Base-by-base conservation (phyloP, 805 yeast genomes). In the Pichia scutulata region DNA sequence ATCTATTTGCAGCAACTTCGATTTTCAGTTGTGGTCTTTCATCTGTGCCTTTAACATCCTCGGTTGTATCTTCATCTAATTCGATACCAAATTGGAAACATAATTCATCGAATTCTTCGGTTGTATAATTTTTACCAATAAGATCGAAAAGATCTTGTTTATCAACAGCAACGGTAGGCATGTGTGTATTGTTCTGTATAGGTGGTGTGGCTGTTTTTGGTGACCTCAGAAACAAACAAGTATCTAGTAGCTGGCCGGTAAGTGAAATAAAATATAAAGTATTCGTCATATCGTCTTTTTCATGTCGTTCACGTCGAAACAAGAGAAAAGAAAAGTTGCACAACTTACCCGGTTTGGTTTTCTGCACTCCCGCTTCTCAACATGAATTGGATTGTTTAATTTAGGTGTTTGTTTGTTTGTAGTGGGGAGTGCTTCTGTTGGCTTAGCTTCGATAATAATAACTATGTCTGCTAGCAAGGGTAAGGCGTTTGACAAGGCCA, bases 81-180 rank as follows among this genome's bases (percentile, higher is more conserved):
- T 93, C 99, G 59, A 93, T 82, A 61, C 99, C 99, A 60, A 90
- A 93, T 64, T 92, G 95, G 74, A 93, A 93, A 73, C 98, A 93
- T 59, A 93, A 80, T 70, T 90, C 97, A 66, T 93, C 99, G 61
- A 93, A 90, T 65, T 92, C 99, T 60, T 89, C 81, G 58, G 93
- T 86, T 61, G 96, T 78, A 65, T 81, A 82, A 46, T 69, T 64
- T 54, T 73, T 73, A 39, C 77, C 98, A 55, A 93, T 75, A 42
- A 88, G 80, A 63, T 82, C 80, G 74, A 80, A 93, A 56, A 93
- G 79, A 67, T 93, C 98, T 65, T 84, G 86, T 67, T 95, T 90
- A 69, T 93, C 97, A 57, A 93, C 97, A 28, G 95, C 78, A 64
- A 93, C 77, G 69, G 99, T 93, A 73, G 99, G 99, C 99, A 93